Percentiles rank a stretch among this genome's conserved stretches.
Conservation (phyloP, 164 flowering plant genomes). For the Chimonanthus praecox region DNA sequence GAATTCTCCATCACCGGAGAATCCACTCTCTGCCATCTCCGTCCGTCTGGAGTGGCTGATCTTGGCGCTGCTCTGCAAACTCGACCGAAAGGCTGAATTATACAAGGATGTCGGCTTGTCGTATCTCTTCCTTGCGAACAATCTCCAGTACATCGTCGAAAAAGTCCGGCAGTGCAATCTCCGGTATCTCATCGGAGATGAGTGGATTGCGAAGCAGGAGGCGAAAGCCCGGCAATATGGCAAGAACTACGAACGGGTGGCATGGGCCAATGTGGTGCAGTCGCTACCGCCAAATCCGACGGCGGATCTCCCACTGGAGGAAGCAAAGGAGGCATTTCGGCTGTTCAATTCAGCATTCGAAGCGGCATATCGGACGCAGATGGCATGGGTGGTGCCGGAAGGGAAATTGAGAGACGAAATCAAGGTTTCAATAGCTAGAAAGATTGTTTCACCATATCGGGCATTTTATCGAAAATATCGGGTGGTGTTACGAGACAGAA, state of each 20-base stretch:
- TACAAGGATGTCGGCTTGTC: slow-evolving; percentile 46
- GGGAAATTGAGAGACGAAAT: slow-evolving; percentile 48
- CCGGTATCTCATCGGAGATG: slow-evolving; percentile 46
- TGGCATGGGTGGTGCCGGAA: slow-evolving; percentile 37
- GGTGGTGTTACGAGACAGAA: slow-evolving; percentile 8
- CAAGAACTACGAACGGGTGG: slow-evolving; percentile 42
- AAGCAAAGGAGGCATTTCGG: slow-evolving; percentile 29
- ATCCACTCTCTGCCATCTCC: slow-evolving; percentile 18
- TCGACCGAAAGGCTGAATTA: slow-evolving; percentile 47
- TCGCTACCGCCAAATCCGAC: slow-evolving; percentile 34
- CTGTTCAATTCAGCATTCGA: slow-evolving; percentile 49
- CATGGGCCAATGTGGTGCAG: slow-evolving; percentile 44
- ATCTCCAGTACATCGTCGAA: slow-evolving; percentile 44
- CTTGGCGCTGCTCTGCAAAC: slow-evolving; percentile 54
- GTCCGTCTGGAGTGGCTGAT: slow-evolving; percentile 49
- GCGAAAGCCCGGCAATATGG: slow-evolving; percentile 39
- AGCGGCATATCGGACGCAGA: slow-evolving; percentile 37
- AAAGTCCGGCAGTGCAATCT: slow-evolving; percentile 44
- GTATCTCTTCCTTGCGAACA: slow-evolving; percentile 63
- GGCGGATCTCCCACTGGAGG: slow-evolving; percentile 21
- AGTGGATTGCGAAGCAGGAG: slow-evolving; percentile 47
- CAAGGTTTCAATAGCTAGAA: slow-evolving; percentile 33
- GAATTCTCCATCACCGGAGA: slow-evolving; percentile 13
- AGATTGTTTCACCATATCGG: slow-evolving; percentile 36
- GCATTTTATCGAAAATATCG: slow-evolving; percentile 36